Evolutionary conservation across 2,329 filamentous ascomycete genomes (phyloP).

Genomic region (Tolypocladium endophyticum): DNA sequence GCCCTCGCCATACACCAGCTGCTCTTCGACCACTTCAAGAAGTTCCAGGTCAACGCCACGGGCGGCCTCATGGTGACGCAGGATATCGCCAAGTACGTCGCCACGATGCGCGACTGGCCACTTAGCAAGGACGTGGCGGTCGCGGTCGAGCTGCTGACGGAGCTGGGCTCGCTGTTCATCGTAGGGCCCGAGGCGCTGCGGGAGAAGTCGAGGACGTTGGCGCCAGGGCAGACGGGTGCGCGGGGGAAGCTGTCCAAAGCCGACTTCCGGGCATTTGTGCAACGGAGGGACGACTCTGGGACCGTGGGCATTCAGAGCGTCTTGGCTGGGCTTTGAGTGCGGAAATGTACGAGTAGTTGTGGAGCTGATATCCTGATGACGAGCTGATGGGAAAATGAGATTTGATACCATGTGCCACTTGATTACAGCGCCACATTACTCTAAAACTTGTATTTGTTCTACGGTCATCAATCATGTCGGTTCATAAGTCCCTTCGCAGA

Average conservation of each 20-base stretch:
- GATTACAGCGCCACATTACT: neutral
- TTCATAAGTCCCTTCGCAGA: constrained; percentile 22
- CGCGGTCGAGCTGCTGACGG: constrained; percentile 74
- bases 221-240: constrained; percentile 25
- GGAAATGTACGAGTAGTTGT: neutral
- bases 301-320: constrained; percentile 77
- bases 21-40: constrained; percentile 87
- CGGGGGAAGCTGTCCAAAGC: constrained; percentile 51
- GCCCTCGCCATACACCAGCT: constrained; percentile 67
- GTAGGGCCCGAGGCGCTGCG: constrained; percentile 71
- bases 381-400: neutral
- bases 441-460: neutral
- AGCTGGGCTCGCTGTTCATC: constrained; percentile 93
- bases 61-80: constrained; percentile 93
- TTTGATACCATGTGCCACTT: constrained; percentile 1
- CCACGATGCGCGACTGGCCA: constrained; percentile 75
- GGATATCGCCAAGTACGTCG: constrained; percentile 88
- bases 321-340: constrained; percentile 47
- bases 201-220: constrained; percentile 56
- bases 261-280: constrained; percentile 75
- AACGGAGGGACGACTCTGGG: constrained; percentile 73
- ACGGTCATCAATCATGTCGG: neutral
- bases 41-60: constrained; percentile 84
- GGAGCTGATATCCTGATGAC: neutral
- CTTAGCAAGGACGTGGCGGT: constrained; percentile 56